Evolutionary conservation across 1,139 yeast genomes (phyloP).

Genomic region (Diutina sp.): DNA sequence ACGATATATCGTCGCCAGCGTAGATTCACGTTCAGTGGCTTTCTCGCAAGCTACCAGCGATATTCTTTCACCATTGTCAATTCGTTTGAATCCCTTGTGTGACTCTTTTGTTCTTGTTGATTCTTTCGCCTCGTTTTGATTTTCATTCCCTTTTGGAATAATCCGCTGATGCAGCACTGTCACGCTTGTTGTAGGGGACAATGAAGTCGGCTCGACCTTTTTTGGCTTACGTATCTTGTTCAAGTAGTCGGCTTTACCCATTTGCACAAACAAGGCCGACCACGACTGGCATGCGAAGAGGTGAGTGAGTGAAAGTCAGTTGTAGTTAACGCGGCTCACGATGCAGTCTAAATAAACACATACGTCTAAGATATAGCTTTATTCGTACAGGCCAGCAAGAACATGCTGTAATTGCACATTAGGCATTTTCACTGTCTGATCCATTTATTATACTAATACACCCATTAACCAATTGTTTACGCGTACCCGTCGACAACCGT

Average conservation of each 20-base stretch:
- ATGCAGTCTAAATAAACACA: too few relatives aligned
- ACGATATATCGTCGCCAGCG: conserved; percentile 40
- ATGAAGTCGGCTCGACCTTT: not conserved
- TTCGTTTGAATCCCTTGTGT: conserved; percentile 24
- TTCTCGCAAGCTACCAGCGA: conserved; percentile 3
- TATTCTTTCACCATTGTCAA: conserved; percentile 17
- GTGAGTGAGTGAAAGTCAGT: not conserved
- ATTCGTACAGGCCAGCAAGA: too few relatives aligned
- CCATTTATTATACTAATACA: not conserved
- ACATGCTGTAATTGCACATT: not conserved
- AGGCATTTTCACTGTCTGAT: not conserved
- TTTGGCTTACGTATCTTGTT: not conserved
- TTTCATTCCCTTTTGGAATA: not conserved
- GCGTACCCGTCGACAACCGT: conserved; percentile 1
- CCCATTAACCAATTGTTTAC: conserved; percentile 1
- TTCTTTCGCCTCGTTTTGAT: not conserved
- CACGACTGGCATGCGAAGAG: not conserved
- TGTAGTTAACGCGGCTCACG: not conserved
- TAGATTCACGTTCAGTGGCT: conserved; percentile 5
- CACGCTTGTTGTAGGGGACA: not conserved
- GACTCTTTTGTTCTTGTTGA: conserved; percentile 3
- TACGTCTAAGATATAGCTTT: too few relatives aligned
- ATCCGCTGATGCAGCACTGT: not conserved
- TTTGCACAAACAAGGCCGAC: not conserved
- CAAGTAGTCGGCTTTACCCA: not conserved